Conservation (phyloP, 164 flowering plant genomes). For the Vitis rotundifolia region DNA sequence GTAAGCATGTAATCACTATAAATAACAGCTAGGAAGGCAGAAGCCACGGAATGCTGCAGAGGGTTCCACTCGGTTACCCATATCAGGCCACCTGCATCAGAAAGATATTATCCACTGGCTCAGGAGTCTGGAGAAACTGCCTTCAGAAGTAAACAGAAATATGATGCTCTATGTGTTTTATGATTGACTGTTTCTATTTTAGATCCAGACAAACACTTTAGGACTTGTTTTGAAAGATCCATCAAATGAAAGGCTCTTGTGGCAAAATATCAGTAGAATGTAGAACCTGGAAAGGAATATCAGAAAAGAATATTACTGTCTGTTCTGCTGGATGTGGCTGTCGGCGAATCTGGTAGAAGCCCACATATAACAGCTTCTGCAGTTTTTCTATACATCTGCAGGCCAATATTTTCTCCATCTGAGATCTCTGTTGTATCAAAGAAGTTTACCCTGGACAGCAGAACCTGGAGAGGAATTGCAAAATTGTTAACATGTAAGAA, state of each 20-base stretch:
- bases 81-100: constrained; percentile 34
- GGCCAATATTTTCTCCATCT: constrained; percentile 21
- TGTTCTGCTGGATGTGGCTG: constrained; percentile 46
- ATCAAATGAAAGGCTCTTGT: too few relatives aligned
- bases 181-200: too few relatives aligned
- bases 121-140: too few relatives aligned
- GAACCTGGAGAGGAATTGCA: constrained; percentile 21
- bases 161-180: too few relatives aligned
- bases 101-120: not conserved
- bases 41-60: constrained; percentile 37
- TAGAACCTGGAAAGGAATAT: too few relatives aligned
- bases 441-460: constrained; percentile 33
- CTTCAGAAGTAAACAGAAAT: too few relatives aligned
- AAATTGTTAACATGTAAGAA: not conserved
- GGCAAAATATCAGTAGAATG: too few relatives aligned
- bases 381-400: constrained; percentile 35
- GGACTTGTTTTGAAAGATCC: too few relatives aligned
- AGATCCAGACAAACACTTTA: too few relatives aligned
- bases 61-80: constrained; percentile 36
- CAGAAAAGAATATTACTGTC: constrained; percentile 18
- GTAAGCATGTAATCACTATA: constrained; percentile 45
- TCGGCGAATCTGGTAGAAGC: constrained; percentile 41
- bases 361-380: constrained; percentile 46
- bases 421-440: constrained; percentile 19
- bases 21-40: constrained; percentile 38